Base-by-base conservation (phyloP, 129 eudicot species). In the Escallonia rubra region DNA sequence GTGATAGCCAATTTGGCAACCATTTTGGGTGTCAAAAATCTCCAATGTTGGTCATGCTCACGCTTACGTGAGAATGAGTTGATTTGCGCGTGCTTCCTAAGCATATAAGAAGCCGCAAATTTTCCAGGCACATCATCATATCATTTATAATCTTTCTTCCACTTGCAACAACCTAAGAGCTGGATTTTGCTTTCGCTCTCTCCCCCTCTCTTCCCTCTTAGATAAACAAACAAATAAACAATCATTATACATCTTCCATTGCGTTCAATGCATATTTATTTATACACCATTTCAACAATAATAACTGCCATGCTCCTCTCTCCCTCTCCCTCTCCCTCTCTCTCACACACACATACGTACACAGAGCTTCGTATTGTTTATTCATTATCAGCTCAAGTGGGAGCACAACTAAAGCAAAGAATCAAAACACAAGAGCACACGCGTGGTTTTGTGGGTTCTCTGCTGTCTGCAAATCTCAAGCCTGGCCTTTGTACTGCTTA, bases 101-200 rank as follows among this genome's bases (percentile, higher is more conserved):
- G 60, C 74, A 70, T 59, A 70, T 70, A 56, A 41, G 51, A 16
- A 51, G n/a, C 49, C 14, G 47, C 12, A 61, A 12, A 52, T 72
- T 63, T 72, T 62, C 64, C n/a, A 5, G 47, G 42, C 57, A 64
- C 69, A 63, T 55, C 63, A 72, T 72, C 61, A 72, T 71, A 10
- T 53, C 52, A 60, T 40, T 7, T 71, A 71, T 50, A 44, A 60
- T 15, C 41, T 71, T 71, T 71, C 69, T 55, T 72, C 76, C 76
- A 72, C 76, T 72, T 43, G 23, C 69, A 72, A 63, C 76, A 72
- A 55, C 76, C 47, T 63, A 72, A 61, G 76, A 62, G 76, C 76
- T 71, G 76, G 68, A 71, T 62, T 72, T 39, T 72, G 47, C 34
- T 63, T 42, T 45, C 38, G n/a, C 55, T n/a, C 8, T 15, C 38